Conservation (phyloP, 1,284 basidiomycete species). For the Pterulicium gracile region DNA sequence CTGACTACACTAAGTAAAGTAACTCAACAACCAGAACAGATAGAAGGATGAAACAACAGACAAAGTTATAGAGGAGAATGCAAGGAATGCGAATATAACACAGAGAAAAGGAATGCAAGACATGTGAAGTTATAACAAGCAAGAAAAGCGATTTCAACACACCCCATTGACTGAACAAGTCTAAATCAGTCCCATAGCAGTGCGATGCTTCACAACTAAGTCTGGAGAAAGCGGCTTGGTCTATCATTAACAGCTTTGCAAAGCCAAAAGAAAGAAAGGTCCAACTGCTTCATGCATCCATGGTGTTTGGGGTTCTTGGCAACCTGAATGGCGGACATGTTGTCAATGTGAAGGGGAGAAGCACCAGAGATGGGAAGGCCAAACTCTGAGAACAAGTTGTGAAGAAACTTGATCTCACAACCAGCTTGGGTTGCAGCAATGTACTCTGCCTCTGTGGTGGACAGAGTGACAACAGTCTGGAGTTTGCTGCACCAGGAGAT, state of each 20-base stretch:
- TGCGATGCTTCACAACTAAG: too few relatives aligned
- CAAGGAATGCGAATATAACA: too few relatives aligned
- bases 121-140: too few relatives aligned
- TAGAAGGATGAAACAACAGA: too few relatives aligned
- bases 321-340: conserved; percentile 14
- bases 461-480: conserved; percentile 22
- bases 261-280: conserved; percentile 17
- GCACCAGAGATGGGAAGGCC: conserved; percentile 11
- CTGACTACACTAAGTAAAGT: too few relatives aligned
- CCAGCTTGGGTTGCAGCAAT: conserved; percentile 20
- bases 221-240: too few relatives aligned
- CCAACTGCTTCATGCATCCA: conserved; percentile 18
- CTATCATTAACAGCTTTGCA: conserved; percentile 11
- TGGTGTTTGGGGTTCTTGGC: conserved; percentile 17
- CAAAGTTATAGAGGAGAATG: too few relatives aligned
- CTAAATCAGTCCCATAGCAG: too few relatives aligned
- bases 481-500: conserved; percentile 23
- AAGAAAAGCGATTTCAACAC: too few relatives aligned
- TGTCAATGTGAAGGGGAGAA: conserved; percentile 14
- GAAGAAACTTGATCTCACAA: conserved; percentile 23
- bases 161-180: too few relatives aligned
- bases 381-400: conserved; percentile 16
- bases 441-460: conserved; percentile 29
- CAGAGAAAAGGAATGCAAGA: too few relatives aligned
- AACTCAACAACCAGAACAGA: too few relatives aligned